Evolutionary conservation across 352 stramenopile genomes (phyloP), one percentile per base, ranked within the genome.

Genomic region (Phytopythium montanum): DNA sequence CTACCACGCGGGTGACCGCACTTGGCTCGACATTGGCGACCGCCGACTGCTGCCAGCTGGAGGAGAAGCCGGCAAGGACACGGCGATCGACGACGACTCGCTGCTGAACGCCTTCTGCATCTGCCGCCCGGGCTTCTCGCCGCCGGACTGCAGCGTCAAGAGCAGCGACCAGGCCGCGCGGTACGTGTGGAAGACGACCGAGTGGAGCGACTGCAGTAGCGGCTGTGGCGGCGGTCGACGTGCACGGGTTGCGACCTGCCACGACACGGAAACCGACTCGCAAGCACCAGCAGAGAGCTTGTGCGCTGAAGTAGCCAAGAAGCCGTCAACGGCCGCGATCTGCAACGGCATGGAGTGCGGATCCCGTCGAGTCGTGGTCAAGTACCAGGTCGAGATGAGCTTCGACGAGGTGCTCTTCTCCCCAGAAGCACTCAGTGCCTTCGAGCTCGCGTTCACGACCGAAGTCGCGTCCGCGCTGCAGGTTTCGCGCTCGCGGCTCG

Each of bases 341-440:
- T 90, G 81, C 73, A 90, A 90, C 44, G 73, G 81, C 36, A 88
- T 91, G 66, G 79, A 89, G 49, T 91, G 81, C 52, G 81, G 81
- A 14, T 87, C 77, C 18, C 89, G 87, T 59, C 70, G 86, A 18
- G 76, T 90, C 25, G 70, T 74, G 12, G 72, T 89, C 54, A 74
- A 69, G 53, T 91, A 89, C 65, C 59, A 87, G 58, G 72, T 91
- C 9, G 79, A 91, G 64, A 88, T 88, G 69, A 79, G 78, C 56
- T 91, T 79, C 65, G 79, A 91, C 57, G 81, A 91, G 50, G 74
- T 91, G 38, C 65, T 90, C 19, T 89, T 89, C 55, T 85, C 73
- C 1, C 56, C 77, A 33, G 60, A 85, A 33, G 60, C 76, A 4
- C 62, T 72, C 29, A 69, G 78, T n/a, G 75, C 75, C 0, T 91